Conservation (phyloP, 805 yeast genomes). For the Starmerella ratchasimensis region DNA sequence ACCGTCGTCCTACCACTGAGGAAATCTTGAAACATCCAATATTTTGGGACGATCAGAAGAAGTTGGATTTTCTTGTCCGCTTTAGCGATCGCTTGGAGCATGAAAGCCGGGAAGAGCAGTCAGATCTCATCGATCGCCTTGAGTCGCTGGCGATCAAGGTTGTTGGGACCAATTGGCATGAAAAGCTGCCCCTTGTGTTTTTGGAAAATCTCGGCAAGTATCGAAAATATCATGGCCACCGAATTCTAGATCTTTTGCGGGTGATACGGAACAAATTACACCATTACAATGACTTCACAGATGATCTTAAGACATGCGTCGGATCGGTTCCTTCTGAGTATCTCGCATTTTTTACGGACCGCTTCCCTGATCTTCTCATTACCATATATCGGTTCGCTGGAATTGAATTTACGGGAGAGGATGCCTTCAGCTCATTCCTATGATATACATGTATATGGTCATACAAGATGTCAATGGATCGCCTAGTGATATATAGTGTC, state of each 20-base stretch:
- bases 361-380: conserved; percentile 71
- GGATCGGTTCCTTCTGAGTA: conserved; percentile 78
- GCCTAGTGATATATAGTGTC: too few relatives aligned
- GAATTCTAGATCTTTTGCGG: conserved; percentile 71
- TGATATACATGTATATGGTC: too few relatives aligned
- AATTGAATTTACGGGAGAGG: conserved; percentile 11
- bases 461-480: too few relatives aligned
- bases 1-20: conserved; percentile 54
- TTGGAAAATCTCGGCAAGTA: conserved; percentile 79
- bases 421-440: conserved; percentile 8
- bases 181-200: conserved; percentile 53
- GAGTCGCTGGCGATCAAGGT: conserved; percentile 36
- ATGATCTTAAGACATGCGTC: conserved; percentile 46
- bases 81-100: conserved; percentile 86
- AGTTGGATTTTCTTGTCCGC: conserved; percentile 68
- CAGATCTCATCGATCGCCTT: conserved; percentile 39
- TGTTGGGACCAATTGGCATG: conserved; percentile 64
- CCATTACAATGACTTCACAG: conserved; percentile 69
- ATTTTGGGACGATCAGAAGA: conserved; percentile 66
- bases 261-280: conserved; percentile 89
- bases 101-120: conserved; percentile 69
- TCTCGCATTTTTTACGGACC: conserved; percentile 54
- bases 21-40: conserved; percentile 68
- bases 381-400: conserved; percentile 39
- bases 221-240: conserved; percentile 69